These are phyloP conservation scores for Hymenoscyphus fructigenus DNA, from an alignment of 2,329 filamentous ascomycete species.

Conservation along the genomic window DNA sequence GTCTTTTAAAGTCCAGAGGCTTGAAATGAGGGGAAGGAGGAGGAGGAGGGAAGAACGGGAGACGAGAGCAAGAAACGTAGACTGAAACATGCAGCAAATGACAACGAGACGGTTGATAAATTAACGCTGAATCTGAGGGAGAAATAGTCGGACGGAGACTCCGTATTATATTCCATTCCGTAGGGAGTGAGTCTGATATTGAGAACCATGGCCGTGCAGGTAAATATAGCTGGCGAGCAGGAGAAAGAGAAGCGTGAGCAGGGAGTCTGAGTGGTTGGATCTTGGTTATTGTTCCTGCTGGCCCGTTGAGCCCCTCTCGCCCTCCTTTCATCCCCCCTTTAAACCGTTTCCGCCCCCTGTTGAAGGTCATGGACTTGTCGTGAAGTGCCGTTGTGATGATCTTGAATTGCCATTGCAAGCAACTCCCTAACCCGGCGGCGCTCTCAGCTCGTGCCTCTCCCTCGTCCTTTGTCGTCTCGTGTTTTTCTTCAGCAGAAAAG, in stretches of 20 bases:
- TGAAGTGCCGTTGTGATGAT: conserved; percentile 4
- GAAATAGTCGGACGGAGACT: background rate
- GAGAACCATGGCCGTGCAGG: background rate
- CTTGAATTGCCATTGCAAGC: background rate
- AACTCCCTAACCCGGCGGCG: background rate
- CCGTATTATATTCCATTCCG: conserved; percentile 1
- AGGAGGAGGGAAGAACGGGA: conserved; percentile 1
- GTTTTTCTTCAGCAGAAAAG: conserved; percentile 4
- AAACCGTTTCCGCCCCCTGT: conserved; percentile 1
- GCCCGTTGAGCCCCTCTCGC: background rate
- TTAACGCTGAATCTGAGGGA: background rate
- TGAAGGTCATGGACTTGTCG: background rate
- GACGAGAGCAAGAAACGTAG: background rate
- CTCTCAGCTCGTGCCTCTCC: background rate
- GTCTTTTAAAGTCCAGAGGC: background rate
- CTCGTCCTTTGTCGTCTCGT: background rate
- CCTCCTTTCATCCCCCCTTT: conserved; percentile 3
- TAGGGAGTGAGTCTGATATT: background rate
- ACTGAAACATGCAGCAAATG: background rate
- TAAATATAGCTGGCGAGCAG: background rate
- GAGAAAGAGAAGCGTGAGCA: background rate
- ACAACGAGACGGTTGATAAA: background rate
- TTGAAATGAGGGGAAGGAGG: conserved; percentile 3
- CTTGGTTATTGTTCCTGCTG: background rate
- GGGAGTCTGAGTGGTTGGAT: background rate